Base-by-base conservation (phyloP, 148 eudicot species). In the Talinum fruticosum region DNA sequence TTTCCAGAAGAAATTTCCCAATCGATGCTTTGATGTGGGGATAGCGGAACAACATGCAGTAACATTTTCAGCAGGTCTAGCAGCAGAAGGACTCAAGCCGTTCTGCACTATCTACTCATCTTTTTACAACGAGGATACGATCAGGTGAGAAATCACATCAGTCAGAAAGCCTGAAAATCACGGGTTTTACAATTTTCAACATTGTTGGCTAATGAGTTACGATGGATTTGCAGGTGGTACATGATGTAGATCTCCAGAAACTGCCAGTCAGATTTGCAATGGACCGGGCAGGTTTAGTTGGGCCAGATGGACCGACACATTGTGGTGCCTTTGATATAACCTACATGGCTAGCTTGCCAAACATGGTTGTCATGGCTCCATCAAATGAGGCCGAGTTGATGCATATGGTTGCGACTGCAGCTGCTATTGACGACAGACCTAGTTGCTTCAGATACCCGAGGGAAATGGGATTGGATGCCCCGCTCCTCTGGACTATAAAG, bases 361-460 rank as follows among this genome's bases (percentile, higher is more conserved):
- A 91, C 59, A 91, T 91, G 97, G 88, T 91, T 29, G 97, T 91
- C 69, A 91, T 91, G 97, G 97, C 97, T 70, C 91, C 97, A 30
- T 86, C 93, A 1, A 89, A 91, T 75, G 97, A 91, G 76, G 89
- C 91, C 4, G 93, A 89, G 85, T 84, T 91, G 37, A 88, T 88
- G 84, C 87, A 91, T 79, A 89, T 91, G 85, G 91, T 91, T 73
- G 97, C 97, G 21, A 91, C 93, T 10, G 93, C 97, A 64, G 91
- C 86, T 69, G 85, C 86, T 34, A 89, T 91, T 23, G 91, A 91
- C 72, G 97, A 91, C 69, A 84, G 97, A 44, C 97, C 97, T 8
- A 84, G 91, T 75, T 91, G 97, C 83, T 89, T 91, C 81, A 84
- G 97, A 74, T 91, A 87, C 72, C 91, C 97, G 1, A 83, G 93